Percentiles rank a stretch among this genome's conserved stretches.
phyloP scores from a whole-genome alignment of 305 asterid species.

The Plantago coronopus region DNA sequence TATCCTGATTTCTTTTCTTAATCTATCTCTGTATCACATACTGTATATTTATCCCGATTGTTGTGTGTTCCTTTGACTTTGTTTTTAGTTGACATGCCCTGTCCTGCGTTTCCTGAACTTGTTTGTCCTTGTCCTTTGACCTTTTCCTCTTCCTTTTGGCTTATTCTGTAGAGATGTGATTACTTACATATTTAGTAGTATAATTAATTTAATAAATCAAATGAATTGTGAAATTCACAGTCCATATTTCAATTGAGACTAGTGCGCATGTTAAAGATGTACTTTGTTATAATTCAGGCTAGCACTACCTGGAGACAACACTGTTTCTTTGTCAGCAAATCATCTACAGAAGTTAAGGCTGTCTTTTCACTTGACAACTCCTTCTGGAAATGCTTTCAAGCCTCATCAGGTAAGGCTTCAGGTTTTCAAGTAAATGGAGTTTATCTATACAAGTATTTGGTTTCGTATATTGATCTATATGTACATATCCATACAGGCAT shows the following conservation, averaged over 20 bases:
- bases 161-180: too few species aligned
- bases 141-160: too few species aligned
- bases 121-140: too few species aligned
- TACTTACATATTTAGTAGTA: too few species aligned
- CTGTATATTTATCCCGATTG: too few species aligned
- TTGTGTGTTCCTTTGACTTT: too few species aligned
- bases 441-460: slow-evolving; percentile 7
- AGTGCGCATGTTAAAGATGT: too few species aligned
- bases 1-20: neutral
- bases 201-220: too few species aligned
- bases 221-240: too few species aligned
- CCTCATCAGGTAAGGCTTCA: slow-evolving; percentile 80
- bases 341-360: slow-evolving; percentile 88
- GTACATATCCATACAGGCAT: slow-evolving; percentile 52
- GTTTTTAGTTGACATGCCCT: too few species aligned
- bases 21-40: neutral
- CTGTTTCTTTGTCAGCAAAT: slow-evolving; percentile 72
- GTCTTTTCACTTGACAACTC: slow-evolving; percentile 67
- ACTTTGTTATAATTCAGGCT: slow-evolving; percentile 43
- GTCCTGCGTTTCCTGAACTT: too few species aligned
- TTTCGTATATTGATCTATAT: slow-evolving; percentile 23
- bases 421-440: slow-evolving; percentile 13
- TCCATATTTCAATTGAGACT: too few species aligned
- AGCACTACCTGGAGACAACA: slow-evolving; percentile 49
- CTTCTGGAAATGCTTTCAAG: slow-evolving; percentile 66